Conservation (phyloP, 116 monocot genomes). For the Phalaenopsis hybrid region DNA sequence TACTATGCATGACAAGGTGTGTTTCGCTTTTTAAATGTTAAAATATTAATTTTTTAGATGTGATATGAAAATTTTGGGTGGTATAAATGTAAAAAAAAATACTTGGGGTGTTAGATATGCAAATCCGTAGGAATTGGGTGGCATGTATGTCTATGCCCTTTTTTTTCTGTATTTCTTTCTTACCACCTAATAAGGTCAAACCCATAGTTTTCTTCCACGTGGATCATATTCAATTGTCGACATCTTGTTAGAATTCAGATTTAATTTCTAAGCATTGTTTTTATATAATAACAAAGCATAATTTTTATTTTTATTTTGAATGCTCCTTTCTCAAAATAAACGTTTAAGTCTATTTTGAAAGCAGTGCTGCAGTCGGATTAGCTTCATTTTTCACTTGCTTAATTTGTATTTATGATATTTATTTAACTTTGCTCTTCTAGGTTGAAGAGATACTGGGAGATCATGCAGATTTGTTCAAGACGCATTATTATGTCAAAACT, state of each 20-base stretch:
- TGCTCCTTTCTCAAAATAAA: background rate
- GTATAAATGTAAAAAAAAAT: too few species aligned
- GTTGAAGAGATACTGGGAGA: slow-evolving; percentile 69
- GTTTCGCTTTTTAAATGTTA: too few species aligned
- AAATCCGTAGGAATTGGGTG: too few species aligned
- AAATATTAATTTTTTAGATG: too few species aligned
- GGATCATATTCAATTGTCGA: background rate
- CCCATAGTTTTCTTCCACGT: background rate
- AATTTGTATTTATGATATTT: background rate
- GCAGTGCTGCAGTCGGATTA: background rate
- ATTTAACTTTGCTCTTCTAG: slow-evolving; percentile 19
- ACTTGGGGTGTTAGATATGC: too few species aligned
- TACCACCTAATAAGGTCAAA: background rate
- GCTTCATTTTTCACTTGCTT: background rate
- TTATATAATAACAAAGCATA: background rate
- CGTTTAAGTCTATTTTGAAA: background rate
- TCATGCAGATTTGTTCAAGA: slow-evolving; percentile 54
- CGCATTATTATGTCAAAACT: slow-evolving; percentile 83
- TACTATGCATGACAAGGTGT: too few species aligned
- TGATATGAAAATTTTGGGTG: too few species aligned
- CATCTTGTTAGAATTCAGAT: background rate
- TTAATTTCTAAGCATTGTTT: background rate
- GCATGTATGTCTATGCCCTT: too few species aligned
- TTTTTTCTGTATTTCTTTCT: background rate
- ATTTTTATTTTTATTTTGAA: background rate